Evolutionary conservation across 495 filamentous ascomycete genomes (phyloP).

Genomic region (Lasiosphaeris hirsuta): DNA sequence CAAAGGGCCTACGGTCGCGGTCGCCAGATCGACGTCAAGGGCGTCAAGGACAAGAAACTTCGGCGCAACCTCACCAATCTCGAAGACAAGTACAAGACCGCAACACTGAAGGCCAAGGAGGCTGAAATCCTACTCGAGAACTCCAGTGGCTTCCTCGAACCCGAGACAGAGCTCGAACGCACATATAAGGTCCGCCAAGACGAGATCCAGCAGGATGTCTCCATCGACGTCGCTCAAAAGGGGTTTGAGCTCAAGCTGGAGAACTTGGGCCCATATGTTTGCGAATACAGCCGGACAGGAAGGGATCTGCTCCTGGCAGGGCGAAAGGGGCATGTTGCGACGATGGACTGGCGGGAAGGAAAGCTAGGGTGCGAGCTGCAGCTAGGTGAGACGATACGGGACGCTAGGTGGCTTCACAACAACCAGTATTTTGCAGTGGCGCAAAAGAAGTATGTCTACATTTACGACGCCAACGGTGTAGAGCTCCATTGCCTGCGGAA

Average conservation of each 20-base stretch:
- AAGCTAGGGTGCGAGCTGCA: conserved; percentile 89
- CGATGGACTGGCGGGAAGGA: conserved; percentile 93
- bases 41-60: conserved; percentile 79
- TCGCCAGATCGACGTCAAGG: conserved; percentile 55
- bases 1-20: conserved; percentile 82
- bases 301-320: conserved; percentile 80
- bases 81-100: conserved; percentile 78
- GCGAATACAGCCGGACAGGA: conserved; percentile 87
- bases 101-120: conserved; percentile 79
- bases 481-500: conserved; percentile 88
- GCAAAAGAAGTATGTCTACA: conserved; percentile 91
- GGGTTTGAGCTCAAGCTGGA: conserved; percentile 85
- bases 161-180: conserved; percentile 81
- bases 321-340: conserved; percentile 90
- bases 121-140: conserved; percentile 93
- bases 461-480: conserved; percentile 85
- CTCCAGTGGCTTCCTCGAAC: conserved; percentile 78
- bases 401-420: conserved; percentile 91
- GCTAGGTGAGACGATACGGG: conserved; percentile 80
- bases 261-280: conserved; percentile 77
- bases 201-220: conserved; percentile 72
- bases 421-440: conserved; percentile 96
- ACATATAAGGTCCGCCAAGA: conserved; percentile 91
- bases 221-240: conserved; percentile 82
- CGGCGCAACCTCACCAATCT: conserved; percentile 72